phyloP scores from a whole-genome alignment of 2,329 filamentous ascomycete species.

The Fusarium subglutinans region DNA sequence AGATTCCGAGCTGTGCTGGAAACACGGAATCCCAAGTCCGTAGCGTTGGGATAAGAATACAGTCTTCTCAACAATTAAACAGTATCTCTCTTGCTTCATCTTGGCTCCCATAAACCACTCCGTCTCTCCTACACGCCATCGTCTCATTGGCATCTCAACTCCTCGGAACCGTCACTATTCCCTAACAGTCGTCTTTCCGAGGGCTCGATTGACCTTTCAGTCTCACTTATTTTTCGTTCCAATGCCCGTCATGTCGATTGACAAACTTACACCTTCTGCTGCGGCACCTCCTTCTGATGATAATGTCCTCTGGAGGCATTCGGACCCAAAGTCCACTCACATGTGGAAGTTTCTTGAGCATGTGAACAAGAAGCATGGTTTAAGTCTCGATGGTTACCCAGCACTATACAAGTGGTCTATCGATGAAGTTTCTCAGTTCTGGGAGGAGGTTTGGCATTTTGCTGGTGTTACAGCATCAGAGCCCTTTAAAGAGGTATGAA shows the following conservation, averaged over 20 bases:
- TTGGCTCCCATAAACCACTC: not conserved
- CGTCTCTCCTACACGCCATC: not conserved
- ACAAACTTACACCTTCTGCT: constrained; percentile 34
- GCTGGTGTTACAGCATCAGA: constrained; percentile 77
- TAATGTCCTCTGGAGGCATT: constrained; percentile 76
- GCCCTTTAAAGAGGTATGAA: constrained; percentile 66
- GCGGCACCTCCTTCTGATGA: constrained; percentile 30
- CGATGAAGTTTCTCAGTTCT: constrained; percentile 78
- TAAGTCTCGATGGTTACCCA: constrained; percentile 72
- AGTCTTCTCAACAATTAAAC: constrained; percentile 14
- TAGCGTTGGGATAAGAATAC: constrained; percentile 12
- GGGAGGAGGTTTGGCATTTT: constrained; percentile 86
- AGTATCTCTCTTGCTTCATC: not conserved
- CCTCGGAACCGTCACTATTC: constrained; percentile 13
- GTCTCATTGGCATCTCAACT: constrained; percentile 1
- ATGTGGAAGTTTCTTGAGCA: constrained; percentile 77
- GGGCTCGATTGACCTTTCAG: not conserved
- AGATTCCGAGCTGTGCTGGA: constrained; percentile 24
- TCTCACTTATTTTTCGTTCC: not conserved
- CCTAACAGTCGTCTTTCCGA: constrained; percentile 4
- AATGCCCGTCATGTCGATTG: constrained; percentile 42
- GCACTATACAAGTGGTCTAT: constrained; percentile 89
- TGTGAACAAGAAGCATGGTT: constrained; percentile 72
- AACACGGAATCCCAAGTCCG: constrained; percentile 28
- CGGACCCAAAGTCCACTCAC: constrained; percentile 70